Evolutionary conservation across 306 rosid species (phyloP).

Genomic region (Medicago truncatula): DNA sequence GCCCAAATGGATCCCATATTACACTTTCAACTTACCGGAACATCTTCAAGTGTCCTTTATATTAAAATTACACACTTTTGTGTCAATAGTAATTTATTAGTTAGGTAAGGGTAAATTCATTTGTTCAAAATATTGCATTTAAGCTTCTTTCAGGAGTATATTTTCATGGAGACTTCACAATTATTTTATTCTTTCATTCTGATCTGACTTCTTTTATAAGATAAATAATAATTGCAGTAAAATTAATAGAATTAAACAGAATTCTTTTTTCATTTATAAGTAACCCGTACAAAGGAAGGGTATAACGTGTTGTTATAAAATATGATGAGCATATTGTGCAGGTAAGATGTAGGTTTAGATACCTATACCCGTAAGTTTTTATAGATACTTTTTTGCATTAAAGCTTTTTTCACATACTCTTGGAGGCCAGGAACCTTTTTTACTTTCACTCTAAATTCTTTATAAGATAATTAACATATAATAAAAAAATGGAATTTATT

Average conservation of each 20-base stretch:
- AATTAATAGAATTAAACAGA: not conserved
- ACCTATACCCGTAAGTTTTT: too few relatives aligned
- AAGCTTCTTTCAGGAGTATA: not conserved
- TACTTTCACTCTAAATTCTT: too few relatives aligned
- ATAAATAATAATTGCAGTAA: not conserved
- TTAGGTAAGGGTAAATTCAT: not conserved
- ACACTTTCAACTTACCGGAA: not conserved
- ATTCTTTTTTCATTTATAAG: not conserved
- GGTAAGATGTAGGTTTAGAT: too few relatives aligned
- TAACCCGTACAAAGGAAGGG: too few relatives aligned
- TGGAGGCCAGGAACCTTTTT: too few relatives aligned
- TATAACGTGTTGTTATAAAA: too few relatives aligned
- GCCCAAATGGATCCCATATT: constrained; percentile 1
- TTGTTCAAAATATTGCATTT: constrained; percentile 20
- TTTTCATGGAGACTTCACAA: not conserved
- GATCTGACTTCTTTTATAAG: not conserved
- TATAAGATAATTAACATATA: too few relatives aligned
- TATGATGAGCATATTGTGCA: too few relatives aligned
- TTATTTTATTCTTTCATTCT: constrained; percentile 14
- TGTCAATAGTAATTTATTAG: not conserved
- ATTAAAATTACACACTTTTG: not conserved
- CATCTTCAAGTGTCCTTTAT: not conserved
- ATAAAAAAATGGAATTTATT: too few relatives aligned
- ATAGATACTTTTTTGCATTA: too few relatives aligned
- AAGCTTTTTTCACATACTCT: too few relatives aligned